Conservation (phyloP, 2,329 filamentous ascomycete genomes). For the Fusarium buharicum region DNA sequence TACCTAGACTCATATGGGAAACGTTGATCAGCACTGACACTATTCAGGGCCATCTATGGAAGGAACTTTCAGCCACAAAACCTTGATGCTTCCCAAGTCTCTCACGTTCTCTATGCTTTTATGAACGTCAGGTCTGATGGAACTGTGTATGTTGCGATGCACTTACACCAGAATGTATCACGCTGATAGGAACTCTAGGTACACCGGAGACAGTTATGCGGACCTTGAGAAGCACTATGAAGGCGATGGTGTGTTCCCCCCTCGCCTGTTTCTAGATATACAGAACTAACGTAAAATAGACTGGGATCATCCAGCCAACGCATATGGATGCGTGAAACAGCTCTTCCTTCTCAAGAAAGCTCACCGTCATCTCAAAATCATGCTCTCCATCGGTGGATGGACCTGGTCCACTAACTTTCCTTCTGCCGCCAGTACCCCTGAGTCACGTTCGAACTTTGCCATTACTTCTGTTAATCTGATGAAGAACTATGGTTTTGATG, state of each 20-base stretch:
- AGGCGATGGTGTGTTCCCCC: conserved; percentile 61
- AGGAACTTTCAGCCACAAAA: conserved; percentile 46
- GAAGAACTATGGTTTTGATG: conserved; percentile 36
- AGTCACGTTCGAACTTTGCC: conserved; percentile 25
- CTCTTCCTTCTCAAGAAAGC: conserved; percentile 32
- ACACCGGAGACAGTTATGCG: conserved; percentile 74
- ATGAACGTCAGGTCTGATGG: conserved; percentile 78
- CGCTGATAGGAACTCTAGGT: conserved; percentile 50
- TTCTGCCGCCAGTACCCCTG: conserved; percentile 22
- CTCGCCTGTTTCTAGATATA: too few relatives aligned
- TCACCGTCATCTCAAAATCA: conserved; percentile 30
- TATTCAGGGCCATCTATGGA: conserved; percentile 22
- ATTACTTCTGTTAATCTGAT: conserved; percentile 29
- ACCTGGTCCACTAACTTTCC: conserved; percentile 32
- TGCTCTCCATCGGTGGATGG: conserved; percentile 34
- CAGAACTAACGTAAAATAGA: conserved; percentile 8
- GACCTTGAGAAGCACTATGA: conserved; percentile 76
- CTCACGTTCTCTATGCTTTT: conserved; percentile 84
- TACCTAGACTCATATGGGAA: conserved; percentile 48
- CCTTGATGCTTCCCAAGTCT: conserved; percentile 63
- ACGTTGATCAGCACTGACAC: conserved; percentile 51
- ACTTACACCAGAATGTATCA: too few relatives aligned
- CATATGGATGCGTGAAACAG: conserved; percentile 34
- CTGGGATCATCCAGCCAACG: conserved; percentile 19
- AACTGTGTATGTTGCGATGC: conserved; percentile 66